Evolutionary conservation across 2,329 filamentous ascomycete genomes (phyloP).

Genomic region (Salinomyces thailandicus): DNA sequence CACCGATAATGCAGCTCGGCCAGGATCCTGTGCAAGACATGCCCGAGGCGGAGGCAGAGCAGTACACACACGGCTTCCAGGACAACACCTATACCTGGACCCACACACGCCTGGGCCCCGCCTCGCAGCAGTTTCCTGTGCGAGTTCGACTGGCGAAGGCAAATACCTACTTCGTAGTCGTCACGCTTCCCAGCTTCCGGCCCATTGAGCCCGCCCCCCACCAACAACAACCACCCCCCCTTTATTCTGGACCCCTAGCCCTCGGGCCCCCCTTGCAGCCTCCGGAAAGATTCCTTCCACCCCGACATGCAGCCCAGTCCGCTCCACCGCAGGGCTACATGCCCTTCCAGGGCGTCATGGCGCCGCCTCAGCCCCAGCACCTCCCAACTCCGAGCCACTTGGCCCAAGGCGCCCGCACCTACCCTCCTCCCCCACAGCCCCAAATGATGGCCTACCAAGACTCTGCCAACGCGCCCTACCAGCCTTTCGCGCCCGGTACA

Average conservation of each 20-base stretch:
- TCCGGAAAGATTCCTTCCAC: slow-evolving; percentile 1
- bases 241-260: not conserved
- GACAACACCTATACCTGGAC: slow-evolving; percentile 32
- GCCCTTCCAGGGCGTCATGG: slow-evolving; percentile 8
- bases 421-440: not conserved
- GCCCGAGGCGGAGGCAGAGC: slow-evolving; percentile 33
- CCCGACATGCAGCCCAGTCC: slow-evolving; percentile 10
- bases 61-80: slow-evolving; percentile 34
- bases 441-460: too few relatives aligned
- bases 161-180: slow-evolving; percentile 36
- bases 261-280: not conserved
- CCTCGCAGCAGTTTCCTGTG: slow-evolving; percentile 26
- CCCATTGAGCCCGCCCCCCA: slow-evolving; percentile 10
- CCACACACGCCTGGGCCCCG: slow-evolving; percentile 27
- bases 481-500: slow-evolving; percentile 3
- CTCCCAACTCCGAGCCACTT: not conserved
- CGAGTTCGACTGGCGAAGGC: slow-evolving; percentile 33
- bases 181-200: slow-evolving; percentile 28
- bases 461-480: not conserved
- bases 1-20: slow-evolving; percentile 36
- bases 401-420: not conserved
- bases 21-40: slow-evolving; percentile 35
- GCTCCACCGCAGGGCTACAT: slow-evolving; percentile 5
- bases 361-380: slow-evolving; percentile 4
- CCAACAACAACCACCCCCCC: slow-evolving; percentile 2